A percentile compares a stretch with the other conserved stretches of the same genome.
These are phyloP conservation scores for Fusarium sarcochroum DNA, from an alignment of 2,329 filamentous ascomycete genomes.

Conservation along the genomic window DNA sequence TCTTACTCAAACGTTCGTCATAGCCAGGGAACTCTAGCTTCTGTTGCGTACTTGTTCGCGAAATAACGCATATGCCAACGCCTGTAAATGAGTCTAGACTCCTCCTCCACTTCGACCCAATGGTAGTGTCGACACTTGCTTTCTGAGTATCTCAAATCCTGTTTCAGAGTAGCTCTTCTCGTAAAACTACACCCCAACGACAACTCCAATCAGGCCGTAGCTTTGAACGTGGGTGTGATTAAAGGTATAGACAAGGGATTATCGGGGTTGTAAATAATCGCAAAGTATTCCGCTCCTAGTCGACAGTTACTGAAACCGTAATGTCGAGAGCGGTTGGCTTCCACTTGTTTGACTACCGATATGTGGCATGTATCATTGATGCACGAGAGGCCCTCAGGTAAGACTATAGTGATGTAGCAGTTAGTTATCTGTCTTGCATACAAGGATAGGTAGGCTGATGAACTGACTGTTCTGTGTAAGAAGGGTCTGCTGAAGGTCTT, in stretches of 20 bases:
- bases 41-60: neutral
- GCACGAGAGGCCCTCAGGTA: neutral
- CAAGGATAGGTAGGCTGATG: too few species aligned
- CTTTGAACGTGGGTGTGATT: neutral
- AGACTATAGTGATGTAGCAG: neutral
- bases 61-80: neutral
- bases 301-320: neutral
- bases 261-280: slow-evolving; percentile 1
- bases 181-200: neutral
- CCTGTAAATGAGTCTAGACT: neutral
- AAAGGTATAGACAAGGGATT: slow-evolving; percentile 6
- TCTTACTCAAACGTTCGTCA: neutral
- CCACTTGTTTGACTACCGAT: neutral
- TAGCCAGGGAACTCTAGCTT: too few species aligned
- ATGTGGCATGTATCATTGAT: neutral
- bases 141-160: too few species aligned
- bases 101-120: neutral
- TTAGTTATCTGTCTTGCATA: neutral
- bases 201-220: neutral
- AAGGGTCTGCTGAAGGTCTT: neutral
- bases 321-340: neutral
- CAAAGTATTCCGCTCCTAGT: slow-evolving; percentile 4
- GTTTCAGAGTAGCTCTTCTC: too few species aligned
- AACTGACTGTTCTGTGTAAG: too few species aligned
- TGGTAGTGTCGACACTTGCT: too few species aligned